Base-by-base conservation (phyloP, 2,329 filamentous ascomycete genomes). In the Xylaria sp. region DNA sequence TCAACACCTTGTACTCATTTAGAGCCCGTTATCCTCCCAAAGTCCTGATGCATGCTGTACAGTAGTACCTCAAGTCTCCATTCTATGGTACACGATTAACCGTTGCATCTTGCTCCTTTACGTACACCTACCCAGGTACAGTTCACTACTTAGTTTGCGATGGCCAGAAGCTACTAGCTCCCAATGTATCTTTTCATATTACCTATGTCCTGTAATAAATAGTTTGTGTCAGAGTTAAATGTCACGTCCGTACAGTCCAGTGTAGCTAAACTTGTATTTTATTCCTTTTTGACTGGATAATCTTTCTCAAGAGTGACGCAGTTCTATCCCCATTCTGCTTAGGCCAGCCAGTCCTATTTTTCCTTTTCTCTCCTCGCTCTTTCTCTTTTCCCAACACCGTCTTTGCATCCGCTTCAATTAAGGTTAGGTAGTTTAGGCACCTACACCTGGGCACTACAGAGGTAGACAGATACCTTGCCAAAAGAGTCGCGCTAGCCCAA, bases 401-500 rank as follows among this genome's bases (percentile, higher is more conserved):
- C 55, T 54, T 19, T 27, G 7, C 53, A 39, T 39, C 30, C 32
- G 42, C 61, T 42, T 65, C 55, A 32, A 14, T 53, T 59, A 27
- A 27, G 24, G 24, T 27, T 27, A 45, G 59, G 34, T 36, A 45
- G 59, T 56, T 70, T 65, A 61, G 65, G 58, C 68, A 65, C 55
- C 68, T 68, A 60, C 48, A 21, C 54, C 50, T 53, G 21, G 27
- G 48, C 14, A 56, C 30, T 24, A 61, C 39, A 59, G 14, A 36
- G 12, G 39, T 14, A 42, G 39, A 42, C 4, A 53, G 27, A 17
- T 32, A 42, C 27, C 66, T 50, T 64, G 64, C 65, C 48, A 67
- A 56, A 55, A 59, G 63, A 62, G 61, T 56, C 7, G 61, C 66
- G 64, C 69, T 64, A 69, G 57, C 61, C 61, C 62, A 61, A 65